These are phyloP conservation scores for Parietaria judaica DNA, from an alignment of 306 rosid genomes.

Conservation along the genomic window DNA sequence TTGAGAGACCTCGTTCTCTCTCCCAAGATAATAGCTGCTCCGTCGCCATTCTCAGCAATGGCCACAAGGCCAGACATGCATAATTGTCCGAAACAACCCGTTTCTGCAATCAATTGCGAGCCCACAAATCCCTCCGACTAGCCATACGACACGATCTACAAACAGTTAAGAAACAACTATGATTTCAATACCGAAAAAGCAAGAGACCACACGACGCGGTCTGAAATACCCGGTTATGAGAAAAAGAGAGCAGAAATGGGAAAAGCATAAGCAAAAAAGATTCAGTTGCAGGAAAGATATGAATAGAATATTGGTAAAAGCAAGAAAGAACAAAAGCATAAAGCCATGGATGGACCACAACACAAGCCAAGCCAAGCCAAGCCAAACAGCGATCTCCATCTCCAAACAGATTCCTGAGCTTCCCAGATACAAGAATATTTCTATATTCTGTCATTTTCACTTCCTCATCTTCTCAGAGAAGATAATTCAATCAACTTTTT, in stretches of 20 bases:
- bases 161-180: conserved; percentile 7
- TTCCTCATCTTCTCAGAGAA: conserved; percentile 7
- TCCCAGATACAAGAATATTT: neutral
- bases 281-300: conserved; percentile 1
- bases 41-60: conserved; percentile 48
- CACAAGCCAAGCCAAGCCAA: no score
- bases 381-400: conserved; percentile 1
- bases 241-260: neutral
- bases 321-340: neutral
- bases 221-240: no score
- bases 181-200: no score
- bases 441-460: neutral
- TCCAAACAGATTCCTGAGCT: neutral
- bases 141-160: conserved; percentile 32
- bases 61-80: conserved; percentile 99
- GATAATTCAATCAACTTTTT: neutral
- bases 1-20: conserved; percentile 85
- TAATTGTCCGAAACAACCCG: conserved; percentile 50
- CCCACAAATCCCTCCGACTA: conserved; percentile 21
- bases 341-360: conserved; percentile 9
- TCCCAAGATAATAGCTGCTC: conserved; percentile 36
- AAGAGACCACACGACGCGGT: neutral
- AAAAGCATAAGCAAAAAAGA: conserved; percentile 2
- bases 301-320: conserved; percentile 1
- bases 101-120: conserved; percentile 29